Evolutionary conservation across 192 early-diverging fungal species (phyloP), one percentile per base, ranked within the genome.

Genomic region (Entophlyctis luteolus): DNA sequence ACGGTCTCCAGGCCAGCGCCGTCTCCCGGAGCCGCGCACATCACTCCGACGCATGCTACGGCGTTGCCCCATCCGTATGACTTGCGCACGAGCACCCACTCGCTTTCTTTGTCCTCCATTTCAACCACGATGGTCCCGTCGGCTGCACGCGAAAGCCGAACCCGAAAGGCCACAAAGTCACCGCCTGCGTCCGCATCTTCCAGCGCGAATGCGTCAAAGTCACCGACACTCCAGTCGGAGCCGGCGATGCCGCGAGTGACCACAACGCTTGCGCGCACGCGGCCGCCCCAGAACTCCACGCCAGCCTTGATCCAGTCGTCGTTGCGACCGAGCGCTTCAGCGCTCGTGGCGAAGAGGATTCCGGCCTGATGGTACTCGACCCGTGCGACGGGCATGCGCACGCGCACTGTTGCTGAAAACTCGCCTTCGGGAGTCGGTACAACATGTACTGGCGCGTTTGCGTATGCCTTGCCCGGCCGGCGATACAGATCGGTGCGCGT

Each of bases 231-330:
- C 60, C 60, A 63, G 48, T 63, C 60, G 4, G 60, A 63, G 8
- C 60, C 60, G 10, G 23, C 4, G 20, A 6, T 14, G 6, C 60
- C 60, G 10, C 60, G 60, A 10, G 60, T 63, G 60, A 63, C 39
- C 6, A 63, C 60, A 10, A 57, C 49, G 10, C 35, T 48, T n/a
- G 33, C 14, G 16, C 60, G 54, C 12, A 27, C 8, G 14, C 23
- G 16, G 4, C 60, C 60, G 14, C 10, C 22, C 54, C 49, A 63
- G 18, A 59, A 14, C 48, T 63, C 60, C 8, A 63, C 60, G 16
- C 60, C 60, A 5, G 60, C 60, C 29, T 63, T 63, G 60, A 63
- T 63, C 60, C 60, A 63, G 14, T 16, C 4, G 60, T 63, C 60
- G 60, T 63, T 63, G 20, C 20, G 35, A 5, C 6, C 4, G 60